Evolutionary conservation across 345 rosid genomes (phyloP).

Genomic region (Acer campestre): DNA sequence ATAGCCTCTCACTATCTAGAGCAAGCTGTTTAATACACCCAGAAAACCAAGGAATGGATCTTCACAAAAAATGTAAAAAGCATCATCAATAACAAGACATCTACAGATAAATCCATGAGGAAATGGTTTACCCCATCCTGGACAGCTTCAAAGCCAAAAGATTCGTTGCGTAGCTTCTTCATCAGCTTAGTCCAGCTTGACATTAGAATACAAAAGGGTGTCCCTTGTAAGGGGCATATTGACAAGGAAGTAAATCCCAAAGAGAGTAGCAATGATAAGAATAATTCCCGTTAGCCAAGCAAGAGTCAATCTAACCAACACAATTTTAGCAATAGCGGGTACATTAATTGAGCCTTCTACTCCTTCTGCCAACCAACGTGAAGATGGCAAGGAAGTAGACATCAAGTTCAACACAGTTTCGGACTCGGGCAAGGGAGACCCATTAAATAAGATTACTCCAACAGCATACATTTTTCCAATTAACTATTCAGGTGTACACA

Average conservation of each 20-base stretch:
- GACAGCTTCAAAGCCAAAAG: constrained; percentile 21
- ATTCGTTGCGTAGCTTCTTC: not conserved
- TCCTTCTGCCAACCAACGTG: constrained; percentile 74
- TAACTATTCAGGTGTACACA: no score
- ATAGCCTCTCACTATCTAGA: constrained; percentile 12
- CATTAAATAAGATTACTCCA: constrained; percentile 66
- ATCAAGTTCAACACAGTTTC: constrained; percentile 47
- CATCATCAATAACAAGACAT: constrained; percentile 17
- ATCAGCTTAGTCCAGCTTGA: constrained; percentile 78
- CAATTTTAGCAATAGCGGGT: constrained; percentile 33
- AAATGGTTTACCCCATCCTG: constrained; percentile 11
- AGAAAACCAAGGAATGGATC: constrained; percentile 19
- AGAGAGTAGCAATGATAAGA: constrained; percentile 79
- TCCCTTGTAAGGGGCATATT: constrained; percentile 92
- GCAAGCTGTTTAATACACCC: constrained; percentile 14
- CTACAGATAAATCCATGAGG: constrained; percentile 18
- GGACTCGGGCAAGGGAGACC: constrained; percentile 47
- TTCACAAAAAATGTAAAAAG: constrained; percentile 13
- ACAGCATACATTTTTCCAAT: no score
- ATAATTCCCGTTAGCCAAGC: constrained; percentile 95
- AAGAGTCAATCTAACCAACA: constrained; percentile 78
- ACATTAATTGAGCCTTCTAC: constrained; percentile 29
- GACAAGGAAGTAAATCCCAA: constrained; percentile 90
- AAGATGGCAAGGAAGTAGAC: constrained; percentile 45
- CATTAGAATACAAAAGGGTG: constrained; percentile 91